These are phyloP conservation scores for Ogataea angusta DNA, from an alignment of 805 yeast genomes.

Conservation along the genomic window DNA sequence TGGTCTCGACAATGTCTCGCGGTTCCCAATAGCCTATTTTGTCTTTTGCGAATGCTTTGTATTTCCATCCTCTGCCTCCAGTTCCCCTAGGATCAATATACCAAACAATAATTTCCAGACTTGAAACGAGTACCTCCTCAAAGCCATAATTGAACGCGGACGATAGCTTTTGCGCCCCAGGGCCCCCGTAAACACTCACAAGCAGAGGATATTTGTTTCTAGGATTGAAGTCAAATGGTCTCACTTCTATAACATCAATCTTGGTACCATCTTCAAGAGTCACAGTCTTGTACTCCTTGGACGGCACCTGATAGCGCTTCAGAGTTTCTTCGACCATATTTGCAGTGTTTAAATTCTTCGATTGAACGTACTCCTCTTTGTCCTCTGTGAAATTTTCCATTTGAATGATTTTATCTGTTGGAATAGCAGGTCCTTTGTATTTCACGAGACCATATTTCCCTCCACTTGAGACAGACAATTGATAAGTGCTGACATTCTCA, in stretches of 20 bases:
- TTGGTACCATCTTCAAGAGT: constrained; percentile 34
- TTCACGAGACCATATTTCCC: constrained; percentile 48
- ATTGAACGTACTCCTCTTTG: constrained; percentile 9
- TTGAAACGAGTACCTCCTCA: constrained; percentile 56
- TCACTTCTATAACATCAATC: constrained; percentile 56
- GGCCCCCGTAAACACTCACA: constrained; percentile 76
- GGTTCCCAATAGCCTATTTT: constrained; percentile 77
- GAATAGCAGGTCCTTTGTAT: constrained; percentile 48
- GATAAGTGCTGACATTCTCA: constrained; percentile 43
- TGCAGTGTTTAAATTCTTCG: constrained; percentile 18
- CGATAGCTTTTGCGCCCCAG: constrained; percentile 64
- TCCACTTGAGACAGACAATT: constrained; percentile 53
- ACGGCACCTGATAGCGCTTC: constrained; percentile 46
- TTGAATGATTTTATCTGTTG: constrained; percentile 41
- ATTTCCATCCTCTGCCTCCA: constrained; percentile 73
- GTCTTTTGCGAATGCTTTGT: constrained; percentile 51
- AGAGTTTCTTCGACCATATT: constrained; percentile 15
- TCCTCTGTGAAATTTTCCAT: constrained; percentile 15
- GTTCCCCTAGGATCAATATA: constrained; percentile 81
- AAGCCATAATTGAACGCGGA: constrained; percentile 49
- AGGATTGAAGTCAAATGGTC: constrained; percentile 53
- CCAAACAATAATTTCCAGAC: constrained; percentile 57
- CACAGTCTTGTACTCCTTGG: constrained; percentile 37
- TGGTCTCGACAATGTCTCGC: constrained; percentile 55
- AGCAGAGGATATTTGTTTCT: constrained; percentile 54